Conservation (phyloP, 495 filamentous ascomycete species). For the Aspergillus ostianus region DNA sequence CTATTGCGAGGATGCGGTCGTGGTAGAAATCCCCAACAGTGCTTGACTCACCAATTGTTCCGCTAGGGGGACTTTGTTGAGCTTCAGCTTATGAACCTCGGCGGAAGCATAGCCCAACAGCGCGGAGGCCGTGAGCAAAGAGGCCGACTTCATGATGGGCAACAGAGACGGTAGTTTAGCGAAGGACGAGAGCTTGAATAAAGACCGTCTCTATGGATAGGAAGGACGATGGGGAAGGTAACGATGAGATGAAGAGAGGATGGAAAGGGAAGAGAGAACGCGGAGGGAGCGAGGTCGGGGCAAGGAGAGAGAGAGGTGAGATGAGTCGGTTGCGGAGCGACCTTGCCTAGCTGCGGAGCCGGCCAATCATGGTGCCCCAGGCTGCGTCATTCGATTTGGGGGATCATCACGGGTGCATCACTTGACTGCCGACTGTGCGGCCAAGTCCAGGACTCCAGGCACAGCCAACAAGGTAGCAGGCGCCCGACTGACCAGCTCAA, state of each 20-base stretch:
- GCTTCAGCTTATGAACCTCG: constrained; percentile 88
- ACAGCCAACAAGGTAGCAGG: neutral
- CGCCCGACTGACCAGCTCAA: neutral
- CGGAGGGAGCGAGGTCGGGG: constrained; percentile 13
- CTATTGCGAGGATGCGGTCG: neutral
- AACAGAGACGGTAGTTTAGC: constrained; percentile 6
- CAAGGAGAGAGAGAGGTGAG: constrained; percentile 13
- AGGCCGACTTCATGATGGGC: constrained; percentile 75
- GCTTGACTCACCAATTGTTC: constrained; percentile 79
- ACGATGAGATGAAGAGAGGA: constrained; percentile 20
- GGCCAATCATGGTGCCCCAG: constrained; percentile 20
- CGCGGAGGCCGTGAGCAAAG: constrained; percentile 71
- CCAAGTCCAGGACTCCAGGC: neutral
- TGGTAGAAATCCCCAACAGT: neutral
- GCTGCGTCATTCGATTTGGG: constrained; percentile 25
- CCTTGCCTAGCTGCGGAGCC: constrained; percentile 11
- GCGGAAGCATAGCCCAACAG: constrained; percentile 81
- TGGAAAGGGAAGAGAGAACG: constrained; percentile 14
- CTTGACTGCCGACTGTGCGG: constrained; percentile 4
- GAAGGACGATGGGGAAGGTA: constrained; percentile 17
- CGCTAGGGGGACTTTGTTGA: constrained; percentile 90
- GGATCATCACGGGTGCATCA: constrained; percentile 19
- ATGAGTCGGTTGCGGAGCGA: constrained; percentile 28
- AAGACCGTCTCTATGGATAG: constrained; percentile 4
- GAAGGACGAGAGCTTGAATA: constrained; percentile 2